These are phyloP conservation scores for Triangularia verruculosa DNA, from an alignment of 2,329 filamentous ascomycete genomes.

Conservation along the genomic window DNA sequence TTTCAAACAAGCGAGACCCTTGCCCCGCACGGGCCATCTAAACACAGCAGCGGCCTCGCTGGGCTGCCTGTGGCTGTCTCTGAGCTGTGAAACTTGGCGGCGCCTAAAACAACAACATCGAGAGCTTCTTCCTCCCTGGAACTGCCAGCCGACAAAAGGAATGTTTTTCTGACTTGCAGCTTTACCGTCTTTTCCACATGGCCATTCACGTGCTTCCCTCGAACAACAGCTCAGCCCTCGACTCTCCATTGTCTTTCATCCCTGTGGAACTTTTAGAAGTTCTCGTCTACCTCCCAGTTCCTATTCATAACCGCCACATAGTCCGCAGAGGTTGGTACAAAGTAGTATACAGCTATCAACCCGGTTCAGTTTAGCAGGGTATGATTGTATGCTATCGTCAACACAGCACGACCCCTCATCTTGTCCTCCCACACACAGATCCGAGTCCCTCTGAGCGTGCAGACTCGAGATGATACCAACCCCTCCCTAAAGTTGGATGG, in stretches of 20 bases:
- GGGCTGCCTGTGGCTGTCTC: neutral
- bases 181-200: neutral
- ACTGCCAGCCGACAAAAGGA: conserved; percentile 6
- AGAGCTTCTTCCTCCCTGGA: neutral
- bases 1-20: conserved; percentile 18
- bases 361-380: neutral
- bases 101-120: conserved; percentile 17
- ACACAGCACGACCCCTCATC: neutral
- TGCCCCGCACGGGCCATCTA: conserved; percentile 23
- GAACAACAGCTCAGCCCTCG: neutral
- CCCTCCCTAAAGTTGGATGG: neutral
- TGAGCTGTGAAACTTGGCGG: conserved; percentile 22
- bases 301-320: neutral
- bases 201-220: neutral
- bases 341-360: neutral
- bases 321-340: neutral
- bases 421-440: neutral
- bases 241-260: neutral
- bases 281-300: neutral
- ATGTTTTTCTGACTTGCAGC: conserved; percentile 6
- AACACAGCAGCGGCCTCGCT: conserved; percentile 10
- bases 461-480: neutral
- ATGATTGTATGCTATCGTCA: neutral
- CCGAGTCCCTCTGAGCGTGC: neutral
- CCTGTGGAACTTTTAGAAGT: neutral